Percentiles rank a stretch among this genome's conserved stretches.
phyloP scores from a whole-genome alignment of 2,329 filamentous ascomycete species.

The Coniochaeta pulveracea region DNA sequence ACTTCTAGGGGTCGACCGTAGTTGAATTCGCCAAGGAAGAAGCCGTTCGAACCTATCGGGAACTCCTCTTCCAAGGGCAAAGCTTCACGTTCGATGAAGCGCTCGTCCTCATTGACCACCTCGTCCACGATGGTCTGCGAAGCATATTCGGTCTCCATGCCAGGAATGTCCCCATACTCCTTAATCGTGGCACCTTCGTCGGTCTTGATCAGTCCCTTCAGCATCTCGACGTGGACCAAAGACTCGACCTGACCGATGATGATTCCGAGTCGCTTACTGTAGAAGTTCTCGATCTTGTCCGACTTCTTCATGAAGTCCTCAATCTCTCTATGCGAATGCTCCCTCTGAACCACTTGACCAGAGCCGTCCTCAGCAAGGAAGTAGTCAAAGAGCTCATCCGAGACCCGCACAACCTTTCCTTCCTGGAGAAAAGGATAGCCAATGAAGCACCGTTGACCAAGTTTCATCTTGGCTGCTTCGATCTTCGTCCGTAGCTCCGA shows the following conservation, averaged over 20 bases:
- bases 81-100: slow-evolving; percentile 85
- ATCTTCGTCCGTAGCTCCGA: slow-evolving; percentile 60
- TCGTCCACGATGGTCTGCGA: slow-evolving; percentile 82
- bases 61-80: slow-evolving; percentile 87
- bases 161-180: slow-evolving; percentile 78
- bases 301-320: slow-evolving; percentile 78
- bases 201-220: slow-evolving; percentile 82
- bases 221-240: slow-evolving; percentile 83
- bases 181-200: slow-evolving; percentile 87
- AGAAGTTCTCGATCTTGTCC: slow-evolving; percentile 69
- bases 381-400: slow-evolving; percentile 90
- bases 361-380: slow-evolving; percentile 53
- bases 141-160: slow-evolving; percentile 83
- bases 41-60: slow-evolving; percentile 68
- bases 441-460: slow-evolving; percentile 80
- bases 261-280: slow-evolving; percentile 85
- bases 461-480: slow-evolving; percentile 62
- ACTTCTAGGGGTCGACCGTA: slow-evolving; percentile 88
- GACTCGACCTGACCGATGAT: slow-evolving; percentile 80
- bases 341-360: slow-evolving; percentile 50
- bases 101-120: slow-evolving; percentile 80
- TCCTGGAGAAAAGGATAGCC: slow-evolving; percentile 95
- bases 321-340: slow-evolving; percentile 67
- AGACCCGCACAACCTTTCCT: slow-evolving; percentile 78
- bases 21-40: slow-evolving; percentile 88